Evolutionary conservation across 2,329 filamentous ascomycete species (phyloP), one percentile per base, ranked within the genome.

Genomic region (Phoma sp.): DNA sequence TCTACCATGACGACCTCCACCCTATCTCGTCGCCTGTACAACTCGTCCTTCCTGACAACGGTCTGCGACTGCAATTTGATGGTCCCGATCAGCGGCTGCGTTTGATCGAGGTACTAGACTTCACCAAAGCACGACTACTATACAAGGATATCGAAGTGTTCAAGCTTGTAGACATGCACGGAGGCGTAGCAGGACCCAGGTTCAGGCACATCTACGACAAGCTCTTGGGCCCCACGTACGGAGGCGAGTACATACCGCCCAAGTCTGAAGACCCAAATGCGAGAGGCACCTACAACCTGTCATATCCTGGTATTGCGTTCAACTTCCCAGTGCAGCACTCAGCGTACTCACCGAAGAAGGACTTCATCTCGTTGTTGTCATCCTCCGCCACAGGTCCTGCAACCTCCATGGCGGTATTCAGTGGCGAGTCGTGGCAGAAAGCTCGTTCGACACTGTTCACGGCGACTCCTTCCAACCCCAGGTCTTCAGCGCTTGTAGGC

Each of bases 271-370:
- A 80, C 37, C 81, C 82, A 10, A 80, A 69, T 15, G 73, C 81
- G 15, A 78, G 82, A 55, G 93, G 93, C 15, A 89, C 86, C 21
- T 99, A 98, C 71, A 87, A 96, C 31, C 80, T 99, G 31, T 98
- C 94, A 1, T 99, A 97, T 76, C 93, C 94, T 0, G 95, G 95
- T 0, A 87, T 99, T 27, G 92, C 94, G 0, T 97, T 98, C 73
- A 93, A 90, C 33, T 99, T 99, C 63, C 87, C 91, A 0, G 80
- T 98, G 27, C 83, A 88, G 44, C 80, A 85, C 54, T 87, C 89
- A 0, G 85, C 87, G 21, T 97, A 92, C 81, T 91, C 90, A 3
- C 84, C 88, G 1, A 82, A 86, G 48, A 84, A 85, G 58, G 93
- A 98, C 70, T 92, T 96, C 59, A 92, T 97, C 27, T 89, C 91